Percentiles rank a stretch among this genome's conserved stretches.
Evolutionary conservation across 1,139 yeast genomes (phyloP).

Genomic region (Hansenula anomala): DNA sequence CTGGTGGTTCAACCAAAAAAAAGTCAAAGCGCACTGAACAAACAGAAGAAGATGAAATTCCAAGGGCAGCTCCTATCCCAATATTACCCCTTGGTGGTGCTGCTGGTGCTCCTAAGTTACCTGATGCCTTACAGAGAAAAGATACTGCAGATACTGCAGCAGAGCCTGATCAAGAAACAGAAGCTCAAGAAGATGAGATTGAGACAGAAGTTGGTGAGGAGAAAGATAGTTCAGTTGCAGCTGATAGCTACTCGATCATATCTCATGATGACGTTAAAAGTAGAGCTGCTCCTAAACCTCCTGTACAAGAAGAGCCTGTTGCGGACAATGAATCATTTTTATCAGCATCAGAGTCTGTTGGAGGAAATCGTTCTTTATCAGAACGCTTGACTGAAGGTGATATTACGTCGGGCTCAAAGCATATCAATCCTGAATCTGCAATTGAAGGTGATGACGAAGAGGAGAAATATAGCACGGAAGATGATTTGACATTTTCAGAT

Average conservation of each 20-base stretch:
- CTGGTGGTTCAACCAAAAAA: conserved; percentile 21
- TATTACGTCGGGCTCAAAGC: neutral
- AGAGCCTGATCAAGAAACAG: conserved; percentile 5
- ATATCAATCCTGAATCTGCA: conserved; percentile 18
- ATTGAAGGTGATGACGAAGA: conserved; percentile 23
- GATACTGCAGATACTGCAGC: conserved; percentile 14
- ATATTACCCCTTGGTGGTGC: conserved; percentile 43
- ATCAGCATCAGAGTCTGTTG: conserved; percentile 5
- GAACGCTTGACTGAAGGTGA: neutral
- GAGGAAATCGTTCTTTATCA: neutral
- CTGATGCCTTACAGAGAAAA: conserved; percentile 21
- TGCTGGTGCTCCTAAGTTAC: conserved; percentile 26
- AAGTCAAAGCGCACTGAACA: conserved; percentile 24
- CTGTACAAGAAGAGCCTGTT: conserved; percentile 7
- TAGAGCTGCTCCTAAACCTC: neutral
- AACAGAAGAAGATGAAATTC: conserved; percentile 18
- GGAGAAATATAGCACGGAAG: conserved; percentile 18
- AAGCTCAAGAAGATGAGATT: conserved; percentile 1
- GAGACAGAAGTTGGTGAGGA: conserved; percentile 3
- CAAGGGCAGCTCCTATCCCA: conserved; percentile 39
- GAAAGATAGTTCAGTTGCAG: conserved; percentile 2
- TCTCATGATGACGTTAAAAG: neutral
- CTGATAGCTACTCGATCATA: no score
- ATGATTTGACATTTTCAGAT: conserved; percentile 14
- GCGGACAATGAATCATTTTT: conserved; percentile 41